Conservation (phyloP, 352 stramenopile species). For the Pythium insidiosum region DNA sequence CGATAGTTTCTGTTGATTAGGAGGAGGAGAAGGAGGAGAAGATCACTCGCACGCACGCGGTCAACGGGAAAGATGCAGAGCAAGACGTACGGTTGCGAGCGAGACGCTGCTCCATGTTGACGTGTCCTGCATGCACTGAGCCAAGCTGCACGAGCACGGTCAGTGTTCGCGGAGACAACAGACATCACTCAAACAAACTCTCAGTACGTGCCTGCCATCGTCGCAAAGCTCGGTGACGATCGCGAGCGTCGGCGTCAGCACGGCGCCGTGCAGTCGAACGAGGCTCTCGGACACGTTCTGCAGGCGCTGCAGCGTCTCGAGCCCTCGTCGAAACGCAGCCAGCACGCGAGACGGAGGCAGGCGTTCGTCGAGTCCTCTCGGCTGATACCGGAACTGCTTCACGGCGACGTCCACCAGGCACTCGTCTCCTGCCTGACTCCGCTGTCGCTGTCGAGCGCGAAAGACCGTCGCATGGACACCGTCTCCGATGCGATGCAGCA, state of each 20-base stretch:
- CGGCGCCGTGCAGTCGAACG: constrained; percentile 1
- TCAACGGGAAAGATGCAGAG: not conserved
- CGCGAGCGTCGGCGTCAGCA: constrained; percentile 6
- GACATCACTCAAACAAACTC: not conserved
- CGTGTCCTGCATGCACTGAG: constrained; percentile 4
- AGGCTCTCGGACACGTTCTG: too few species aligned
- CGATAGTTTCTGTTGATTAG: constrained; percentile 11
- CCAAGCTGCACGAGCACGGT: constrained; percentile 2
- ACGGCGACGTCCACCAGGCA: constrained; percentile 9
- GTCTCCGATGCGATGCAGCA: constrained; percentile 5
- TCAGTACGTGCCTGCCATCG: constrained; percentile 7
- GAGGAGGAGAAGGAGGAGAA: too few species aligned
- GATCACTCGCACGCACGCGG: not conserved
- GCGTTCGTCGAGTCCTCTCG: not conserved
- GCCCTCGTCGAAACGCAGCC: constrained; percentile 9
- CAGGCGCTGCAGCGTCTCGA: constrained; percentile 7
- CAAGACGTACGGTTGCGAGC: constrained; percentile 1
- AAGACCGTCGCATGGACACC: constrained; percentile 12
- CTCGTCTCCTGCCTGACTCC: too few species aligned
- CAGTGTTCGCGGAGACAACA: not conserved
- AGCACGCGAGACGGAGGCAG: constrained; percentile 9
- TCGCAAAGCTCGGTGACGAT: constrained; percentile 16
- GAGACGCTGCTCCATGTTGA: constrained; percentile 2
- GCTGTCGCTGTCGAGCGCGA: constrained; percentile 3
- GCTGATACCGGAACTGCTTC: constrained; percentile 17